Evolutionary conservation across 2,329 filamentous ascomycete species (phyloP).

Genomic region (Periconia sp.): DNA sequence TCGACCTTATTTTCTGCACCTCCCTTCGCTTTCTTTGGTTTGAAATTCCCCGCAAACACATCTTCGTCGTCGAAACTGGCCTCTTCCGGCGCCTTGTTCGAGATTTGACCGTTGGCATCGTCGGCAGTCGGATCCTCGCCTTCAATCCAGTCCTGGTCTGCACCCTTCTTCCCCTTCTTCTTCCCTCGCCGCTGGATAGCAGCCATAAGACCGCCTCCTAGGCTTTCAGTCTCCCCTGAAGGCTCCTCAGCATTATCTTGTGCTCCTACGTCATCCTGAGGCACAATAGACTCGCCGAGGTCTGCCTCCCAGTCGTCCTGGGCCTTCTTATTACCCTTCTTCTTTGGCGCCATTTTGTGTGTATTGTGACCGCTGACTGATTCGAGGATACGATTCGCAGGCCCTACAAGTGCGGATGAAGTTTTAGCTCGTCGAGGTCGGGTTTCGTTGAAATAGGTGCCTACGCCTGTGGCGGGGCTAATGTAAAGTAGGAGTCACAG

Average conservation of each 20-base stretch:
- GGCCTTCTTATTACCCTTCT: slow-evolving; percentile 88
- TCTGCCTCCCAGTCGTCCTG: slow-evolving; percentile 96
- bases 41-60: slow-evolving; percentile 77
- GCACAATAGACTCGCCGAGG: slow-evolving; percentile 77
- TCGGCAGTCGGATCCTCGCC: slow-evolving; percentile 63
- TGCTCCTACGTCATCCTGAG: slow-evolving; percentile 60
- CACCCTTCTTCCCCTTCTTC: slow-evolving; percentile 85
- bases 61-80: slow-evolving; percentile 74
- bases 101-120: slow-evolving; percentile 49
- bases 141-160: slow-evolving; percentile 72
- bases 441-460: slow-evolving; percentile 1
- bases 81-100: slow-evolving; percentile 77
- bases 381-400: not conserved
- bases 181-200: slow-evolving; percentile 61
- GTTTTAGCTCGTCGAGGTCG: not conserved
- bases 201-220: slow-evolving; percentile 56
- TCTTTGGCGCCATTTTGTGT: slow-evolving; percentile 84
- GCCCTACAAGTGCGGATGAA: not conserved
- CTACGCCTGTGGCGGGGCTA: slow-evolving; percentile 24
- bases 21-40: slow-evolving; percentile 72
- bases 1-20: slow-evolving; percentile 51
- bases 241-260: slow-evolving; percentile 33
- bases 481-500: slow-evolving; percentile 7
- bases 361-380: slow-evolving; percentile 3
- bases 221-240: slow-evolving; percentile 56